phyloP scores from a whole-genome alignment of 768 basidiomycete species.

The Xerocomus spinulosus region DNA sequence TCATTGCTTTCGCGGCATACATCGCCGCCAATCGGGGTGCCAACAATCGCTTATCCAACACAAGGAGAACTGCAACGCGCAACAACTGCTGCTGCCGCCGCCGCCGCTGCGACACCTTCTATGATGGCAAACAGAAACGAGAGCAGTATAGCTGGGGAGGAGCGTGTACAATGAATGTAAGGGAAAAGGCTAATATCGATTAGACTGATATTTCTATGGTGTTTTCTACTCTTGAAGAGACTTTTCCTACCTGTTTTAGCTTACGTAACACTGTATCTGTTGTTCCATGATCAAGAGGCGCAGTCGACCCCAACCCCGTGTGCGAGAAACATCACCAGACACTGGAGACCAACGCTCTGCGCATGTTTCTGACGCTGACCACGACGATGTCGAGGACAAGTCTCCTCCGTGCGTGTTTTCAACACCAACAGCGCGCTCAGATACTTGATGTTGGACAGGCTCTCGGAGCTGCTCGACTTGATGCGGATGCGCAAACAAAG shows the following conservation, averaged over 20 bases:
- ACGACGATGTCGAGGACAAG: conserved; percentile 34
- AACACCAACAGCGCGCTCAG: not conserved
- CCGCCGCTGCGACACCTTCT: not conserved
- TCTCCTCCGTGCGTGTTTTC: conserved; percentile 45
- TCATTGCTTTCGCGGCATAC: conserved; percentile 47
- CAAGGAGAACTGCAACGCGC: conserved; percentile 21
- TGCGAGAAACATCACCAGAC: conserved; percentile 48
- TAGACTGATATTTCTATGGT: conserved; percentile 4
- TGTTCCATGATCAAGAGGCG: conserved; percentile 68
- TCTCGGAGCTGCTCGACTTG: conserved; percentile 82
- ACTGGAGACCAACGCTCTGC: conserved; percentile 9
- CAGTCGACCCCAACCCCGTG: conserved; percentile 55
- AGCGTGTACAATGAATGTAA: conserved; percentile 13
- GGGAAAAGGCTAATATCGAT: not conserved
- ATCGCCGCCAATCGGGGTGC: conserved; percentile 32
- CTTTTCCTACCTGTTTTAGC: not conserved
- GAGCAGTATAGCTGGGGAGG: conserved; percentile 2
- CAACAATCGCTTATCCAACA: conserved; percentile 18
- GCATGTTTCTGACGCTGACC: conserved; percentile 9
- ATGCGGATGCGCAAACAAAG: conserved; percentile 68
- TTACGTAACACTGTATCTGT: conserved; percentile 9
- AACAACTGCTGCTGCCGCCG: conserved; percentile 9
- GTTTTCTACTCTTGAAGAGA: not conserved
- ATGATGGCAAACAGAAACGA: conserved; percentile 10
- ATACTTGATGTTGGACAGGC: conserved; percentile 34